Evolutionary conservation across 2,329 filamentous ascomycete species (phyloP), one percentile per base, ranked within the genome.

Genomic region (Lizonia empirigonia): DNA sequence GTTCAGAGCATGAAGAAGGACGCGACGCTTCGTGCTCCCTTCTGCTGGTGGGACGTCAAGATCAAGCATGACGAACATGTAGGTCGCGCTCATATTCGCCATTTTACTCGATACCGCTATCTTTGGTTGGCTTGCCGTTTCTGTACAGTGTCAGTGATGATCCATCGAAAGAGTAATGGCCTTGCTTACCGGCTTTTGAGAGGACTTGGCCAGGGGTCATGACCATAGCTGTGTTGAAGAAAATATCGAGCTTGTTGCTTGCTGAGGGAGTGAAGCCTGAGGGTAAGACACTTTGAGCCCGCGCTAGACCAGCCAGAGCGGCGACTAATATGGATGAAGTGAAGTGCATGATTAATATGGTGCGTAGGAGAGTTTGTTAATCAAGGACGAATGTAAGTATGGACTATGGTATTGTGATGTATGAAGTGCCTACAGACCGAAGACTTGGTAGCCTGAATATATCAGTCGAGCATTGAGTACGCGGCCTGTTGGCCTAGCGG

Each of bases 1-100:
- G 20, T 60, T 65, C 61, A 73, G 58, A 38, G 65, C 64, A 55
- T 73, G 69, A 4, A 73, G 59, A 19, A 73, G 56, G 10, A 63
- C 58, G 23, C 67, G 68, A 44, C 70, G 67, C 5, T 55, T 58
- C 6, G 59, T 50, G 55, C 53, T 63, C 20, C 59, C 59, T 36
- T 56, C 44, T 30, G 40, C 53, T 12, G 66, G 59, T 7, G 69
- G 69, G 1, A 72, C 67, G 39, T 72, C 70, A 8, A 72, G 63
- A 41, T 72, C 70, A 15, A 72, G 39, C 70, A 72, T 72, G 18
- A 72, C 59, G 53, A 71, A 72, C 54, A 72, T 61, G 58, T 61
- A 72, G 2, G 65, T 69, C 2, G 63, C 60, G 20, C 18, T 50
- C 12, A 49, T 18, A 36, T 58, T 59, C 22, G 54, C 36, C 19